These are phyloP conservation scores for Angomonas ambiguus DNA, from an alignment of 208 protist species.

Conservation along the genomic window DNA sequence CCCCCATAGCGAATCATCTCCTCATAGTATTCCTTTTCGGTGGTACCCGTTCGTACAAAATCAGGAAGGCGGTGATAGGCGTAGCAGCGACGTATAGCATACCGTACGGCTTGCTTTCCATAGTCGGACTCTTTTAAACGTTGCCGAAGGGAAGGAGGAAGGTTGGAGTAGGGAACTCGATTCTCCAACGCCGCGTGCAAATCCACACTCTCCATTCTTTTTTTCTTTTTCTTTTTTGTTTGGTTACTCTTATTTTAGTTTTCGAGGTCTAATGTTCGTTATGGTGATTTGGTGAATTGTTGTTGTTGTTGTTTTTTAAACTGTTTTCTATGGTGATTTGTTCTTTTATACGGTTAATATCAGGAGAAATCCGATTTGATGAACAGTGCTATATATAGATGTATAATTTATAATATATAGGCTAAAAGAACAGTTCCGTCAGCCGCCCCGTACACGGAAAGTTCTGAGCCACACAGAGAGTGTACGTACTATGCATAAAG, in stretches of 20 bases:
- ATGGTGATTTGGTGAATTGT: not conserved
- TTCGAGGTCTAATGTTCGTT: not conserved
- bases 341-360: constrained; percentile 6
- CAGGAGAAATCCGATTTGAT: too few relatives aligned
- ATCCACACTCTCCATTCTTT: constrained; percentile 28
- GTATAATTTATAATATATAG: too few relatives aligned
- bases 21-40: constrained; percentile 70
- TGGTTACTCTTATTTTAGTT: not conserved
- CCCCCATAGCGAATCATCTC: constrained; percentile 51
- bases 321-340: not conserved
- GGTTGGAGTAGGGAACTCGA: constrained; percentile 43
- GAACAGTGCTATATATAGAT: too few relatives aligned
- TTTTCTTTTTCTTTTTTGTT: too few relatives aligned
- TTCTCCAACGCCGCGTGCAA: constrained; percentile 52
- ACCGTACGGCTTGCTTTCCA: constrained; percentile 27
- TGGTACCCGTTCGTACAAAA: constrained; percentile 31
- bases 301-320: not conserved
- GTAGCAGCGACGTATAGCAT: constrained; percentile 45
- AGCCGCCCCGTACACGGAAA: too few relatives aligned
- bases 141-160: constrained; percentile 60
- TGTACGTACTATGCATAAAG: not conserved
- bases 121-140: constrained; percentile 52
- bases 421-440: too few relatives aligned
- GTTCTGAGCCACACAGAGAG: too few relatives aligned
- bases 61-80: constrained; percentile 67